A percentile compares a stretch with the other conserved stretches of the same genome.
Evolutionary conservation across 805 yeast species (phyloP).

Genomic region (Candida suzukii): DNA sequence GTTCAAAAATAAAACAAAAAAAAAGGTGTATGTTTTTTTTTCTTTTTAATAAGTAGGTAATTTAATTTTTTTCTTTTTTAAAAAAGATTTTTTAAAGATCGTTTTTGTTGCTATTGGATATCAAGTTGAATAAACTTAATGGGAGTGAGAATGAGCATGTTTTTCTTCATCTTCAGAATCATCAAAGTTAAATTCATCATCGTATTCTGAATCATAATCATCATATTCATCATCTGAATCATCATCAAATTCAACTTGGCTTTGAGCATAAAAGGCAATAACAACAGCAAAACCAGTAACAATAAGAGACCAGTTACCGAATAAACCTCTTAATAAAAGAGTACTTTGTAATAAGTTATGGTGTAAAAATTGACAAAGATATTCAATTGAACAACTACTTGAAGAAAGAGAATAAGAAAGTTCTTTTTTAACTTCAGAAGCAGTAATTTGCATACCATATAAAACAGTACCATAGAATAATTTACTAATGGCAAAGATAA

Average conservation of each 20-base stretch:
- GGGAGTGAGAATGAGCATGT: background rate
- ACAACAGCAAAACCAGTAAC: slow-evolving; percentile 38
- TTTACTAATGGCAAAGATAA: slow-evolving; percentile 39
- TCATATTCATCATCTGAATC: slow-evolving; percentile 1
- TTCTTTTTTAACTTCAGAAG: slow-evolving; percentile 20
- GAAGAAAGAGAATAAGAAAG: slow-evolving; percentile 23
- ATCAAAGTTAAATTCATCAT: background rate
- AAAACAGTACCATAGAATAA: slow-evolving; percentile 32
- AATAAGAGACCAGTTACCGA: slow-evolving; percentile 42
- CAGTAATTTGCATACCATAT: slow-evolving; percentile 20
- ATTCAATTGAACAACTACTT: slow-evolving; percentile 21
- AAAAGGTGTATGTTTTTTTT: no score
- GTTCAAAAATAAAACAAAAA: no score
- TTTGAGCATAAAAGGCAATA: slow-evolving; percentile 45
- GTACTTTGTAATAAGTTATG: slow-evolving; percentile 26
- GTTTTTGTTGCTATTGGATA: no score
- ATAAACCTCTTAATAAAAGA: slow-evolving; percentile 30
- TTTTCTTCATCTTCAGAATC: background rate
- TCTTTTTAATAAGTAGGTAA: no score
- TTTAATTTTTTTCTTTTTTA: no score
- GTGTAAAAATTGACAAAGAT: slow-evolving; percentile 6
- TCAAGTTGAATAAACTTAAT: no score
- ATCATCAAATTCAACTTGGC: slow-evolving; percentile 9
- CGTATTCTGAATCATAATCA: background rate
- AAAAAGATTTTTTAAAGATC: no score